Conservation (phyloP, 1,284 basidiomycete genomes). For the Peniophora sp. region DNA sequence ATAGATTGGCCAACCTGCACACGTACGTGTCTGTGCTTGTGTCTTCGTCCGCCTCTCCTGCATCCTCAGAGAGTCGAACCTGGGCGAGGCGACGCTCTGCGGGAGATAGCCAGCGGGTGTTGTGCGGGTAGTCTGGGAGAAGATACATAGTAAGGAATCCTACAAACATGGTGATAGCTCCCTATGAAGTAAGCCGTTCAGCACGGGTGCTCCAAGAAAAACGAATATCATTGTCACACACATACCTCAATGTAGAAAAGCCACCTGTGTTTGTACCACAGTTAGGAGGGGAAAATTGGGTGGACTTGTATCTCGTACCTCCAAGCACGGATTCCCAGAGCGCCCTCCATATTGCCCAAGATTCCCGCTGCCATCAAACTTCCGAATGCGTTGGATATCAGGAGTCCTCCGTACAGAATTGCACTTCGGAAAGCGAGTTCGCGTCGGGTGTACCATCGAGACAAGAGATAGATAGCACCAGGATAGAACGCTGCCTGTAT, state of each 20-base stretch:
- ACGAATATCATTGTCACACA: not conserved
- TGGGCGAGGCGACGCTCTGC: slow-evolving; percentile 60
- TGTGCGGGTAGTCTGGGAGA: slow-evolving; percentile 35
- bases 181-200: slow-evolving; percentile 24
- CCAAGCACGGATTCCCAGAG: slow-evolving; percentile 64
- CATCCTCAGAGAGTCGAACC: slow-evolving; percentile 66
- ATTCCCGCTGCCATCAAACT: slow-evolving; percentile 66
- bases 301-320: slow-evolving; percentile 28
- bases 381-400: slow-evolving; percentile 77
- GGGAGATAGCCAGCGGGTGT: slow-evolving; percentile 57
- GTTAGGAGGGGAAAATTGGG: not conserved
- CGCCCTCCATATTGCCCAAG: slow-evolving; percentile 60
- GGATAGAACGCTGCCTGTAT: slow-evolving; percentile 54
- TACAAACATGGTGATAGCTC: slow-evolving; percentile 46
- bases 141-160: slow-evolving; percentile 40
- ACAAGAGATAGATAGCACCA: slow-evolving; percentile 52
- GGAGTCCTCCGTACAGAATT: slow-evolving; percentile 57
- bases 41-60: slow-evolving; percentile 64
- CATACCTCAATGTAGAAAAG: slow-evolving; percentile 55
- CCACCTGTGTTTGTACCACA: slow-evolving; percentile 23
- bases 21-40: slow-evolving; percentile 44
- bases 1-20: not conserved
- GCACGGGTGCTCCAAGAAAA: not conserved
- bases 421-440: slow-evolving; percentile 65
- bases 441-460: slow-evolving; percentile 64